These are phyloP conservation scores for Plantago coronopus DNA, from an alignment of 305 asterid genomes.

Conservation along the genomic window DNA sequence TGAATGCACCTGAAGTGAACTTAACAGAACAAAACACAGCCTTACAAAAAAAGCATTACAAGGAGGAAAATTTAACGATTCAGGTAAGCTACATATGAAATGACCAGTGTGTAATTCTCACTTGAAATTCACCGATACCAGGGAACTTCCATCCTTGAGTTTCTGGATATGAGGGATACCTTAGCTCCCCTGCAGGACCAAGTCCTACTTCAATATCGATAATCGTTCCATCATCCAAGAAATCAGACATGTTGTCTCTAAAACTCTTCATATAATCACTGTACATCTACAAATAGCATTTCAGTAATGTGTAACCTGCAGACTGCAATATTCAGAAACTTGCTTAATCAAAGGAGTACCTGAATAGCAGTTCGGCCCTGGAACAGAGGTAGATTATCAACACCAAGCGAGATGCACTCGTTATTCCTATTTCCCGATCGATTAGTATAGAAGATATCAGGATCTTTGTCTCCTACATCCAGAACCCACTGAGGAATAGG, in stretches of 20 bases:
- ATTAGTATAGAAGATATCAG: conserved; percentile 64
- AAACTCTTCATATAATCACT: conserved; percentile 73
- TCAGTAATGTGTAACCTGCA: background rate
- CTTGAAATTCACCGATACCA: conserved; percentile 87
- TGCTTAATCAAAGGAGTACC: conserved; percentile 31
- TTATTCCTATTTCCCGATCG: conserved; percentile 43
- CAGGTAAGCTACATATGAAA: background rate
- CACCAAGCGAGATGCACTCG: conserved; percentile 70
- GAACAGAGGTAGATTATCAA: conserved; percentile 60
- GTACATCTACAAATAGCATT: conserved; percentile 42
- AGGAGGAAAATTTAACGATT: too few species aligned
- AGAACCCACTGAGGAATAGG: conserved; percentile 72
- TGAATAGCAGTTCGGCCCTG: conserved; percentile 67
- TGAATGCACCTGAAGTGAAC: too few species aligned
- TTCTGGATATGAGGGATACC: conserved; percentile 72
- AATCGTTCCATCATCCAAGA: conserved; percentile 49
- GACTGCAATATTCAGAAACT: background rate
- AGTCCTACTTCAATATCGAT: conserved; percentile 76
- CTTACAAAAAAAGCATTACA: too few species aligned
- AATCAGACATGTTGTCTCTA: conserved; percentile 54
- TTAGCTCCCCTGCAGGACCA: conserved; percentile 85
- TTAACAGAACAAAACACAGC: too few species aligned
- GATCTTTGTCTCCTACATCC: conserved; percentile 36
- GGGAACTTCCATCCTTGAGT: conserved; percentile 78
- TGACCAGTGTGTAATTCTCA: conserved; percentile 15